Conservation (phyloP, 1,284 basidiomycete genomes). For the Anthracocystis panici-leucophaei region DNA sequence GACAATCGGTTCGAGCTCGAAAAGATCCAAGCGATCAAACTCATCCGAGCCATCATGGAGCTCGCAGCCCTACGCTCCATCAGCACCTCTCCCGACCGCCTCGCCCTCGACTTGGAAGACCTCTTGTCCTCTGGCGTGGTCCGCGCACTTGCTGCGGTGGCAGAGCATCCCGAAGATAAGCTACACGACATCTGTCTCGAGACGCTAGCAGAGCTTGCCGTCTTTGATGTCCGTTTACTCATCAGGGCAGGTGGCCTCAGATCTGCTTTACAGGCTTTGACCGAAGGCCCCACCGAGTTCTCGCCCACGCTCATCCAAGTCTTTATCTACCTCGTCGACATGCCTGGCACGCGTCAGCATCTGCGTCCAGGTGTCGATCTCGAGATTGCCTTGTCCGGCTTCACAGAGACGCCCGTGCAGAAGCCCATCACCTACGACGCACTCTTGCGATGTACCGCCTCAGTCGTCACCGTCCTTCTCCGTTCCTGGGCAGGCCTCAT, state of each 20-base stretch:
- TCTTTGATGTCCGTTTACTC: slow-evolving; percentile 87
- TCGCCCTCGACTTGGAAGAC: slow-evolving; percentile 62
- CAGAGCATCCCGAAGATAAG: slow-evolving; percentile 91
- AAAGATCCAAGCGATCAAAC: slow-evolving; percentile 92
- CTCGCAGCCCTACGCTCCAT: slow-evolving; percentile 38
- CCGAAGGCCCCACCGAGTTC: slow-evolving; percentile 87
- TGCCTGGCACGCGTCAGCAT: slow-evolving; percentile 83
- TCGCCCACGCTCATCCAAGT: slow-evolving; percentile 84
- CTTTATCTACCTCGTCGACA: slow-evolving; percentile 87
- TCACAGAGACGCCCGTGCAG: slow-evolving; percentile 81
- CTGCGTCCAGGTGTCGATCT: slow-evolving; percentile 86
- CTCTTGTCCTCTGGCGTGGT: slow-evolving; percentile 67
- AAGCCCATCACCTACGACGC: slow-evolving; percentile 73
- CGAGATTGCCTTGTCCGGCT: slow-evolving; percentile 75
- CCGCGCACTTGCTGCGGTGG: slow-evolving; percentile 88
- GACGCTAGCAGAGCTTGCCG: slow-evolving; percentile 88
- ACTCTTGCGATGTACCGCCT: slow-evolving; percentile 79
- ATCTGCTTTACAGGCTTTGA: slow-evolving; percentile 85
- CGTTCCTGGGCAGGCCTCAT: slow-evolving; percentile 94
- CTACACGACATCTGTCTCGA: slow-evolving; percentile 86
- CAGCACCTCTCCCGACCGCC: slow-evolving; percentile 70
- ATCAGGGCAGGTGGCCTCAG: slow-evolving; percentile 85
- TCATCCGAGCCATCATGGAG: slow-evolving; percentile 85
- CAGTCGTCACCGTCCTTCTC: slow-evolving; percentile 83
- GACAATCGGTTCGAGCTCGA: slow-evolving; percentile 86